Evolutionary conservation across 768 basidiomycete species (phyloP).

Genomic region (Suillus paluster): DNA sequence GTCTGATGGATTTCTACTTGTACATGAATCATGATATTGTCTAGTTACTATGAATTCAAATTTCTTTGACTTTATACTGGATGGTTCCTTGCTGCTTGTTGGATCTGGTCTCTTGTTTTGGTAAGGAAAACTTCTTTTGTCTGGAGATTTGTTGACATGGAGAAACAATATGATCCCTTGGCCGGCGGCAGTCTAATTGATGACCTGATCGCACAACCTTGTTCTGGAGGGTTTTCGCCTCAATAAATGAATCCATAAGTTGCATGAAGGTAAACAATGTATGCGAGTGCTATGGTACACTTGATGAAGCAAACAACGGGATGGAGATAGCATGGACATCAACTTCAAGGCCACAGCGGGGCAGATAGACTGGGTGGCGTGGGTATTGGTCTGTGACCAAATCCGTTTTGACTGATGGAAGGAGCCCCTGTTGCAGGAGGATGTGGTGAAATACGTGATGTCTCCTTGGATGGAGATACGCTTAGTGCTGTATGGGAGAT

Average conservation of each 20-base stretch:
- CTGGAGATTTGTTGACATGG: slow-evolving; percentile 2
- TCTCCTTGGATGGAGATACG: slow-evolving; percentile 33
- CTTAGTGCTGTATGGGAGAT: slow-evolving; percentile 19
- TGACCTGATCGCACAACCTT: slow-evolving; percentile 37
- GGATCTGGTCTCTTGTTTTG: no score
- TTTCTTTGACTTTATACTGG: no score
- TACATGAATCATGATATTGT: background rate
- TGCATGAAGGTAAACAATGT: slow-evolving; percentile 13
- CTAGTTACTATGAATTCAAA: background rate
- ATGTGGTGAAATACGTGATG: slow-evolving; percentile 22
- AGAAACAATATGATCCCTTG: slow-evolving; percentile 57
- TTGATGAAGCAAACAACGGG: slow-evolving; percentile 9
- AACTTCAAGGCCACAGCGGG: slow-evolving; percentile 23
- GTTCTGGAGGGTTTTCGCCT: slow-evolving; percentile 7
- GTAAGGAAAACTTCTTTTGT: background rate
- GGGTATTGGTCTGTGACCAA: slow-evolving; percentile 19
- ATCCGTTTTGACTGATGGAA: slow-evolving; percentile 23
- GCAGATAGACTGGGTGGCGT: slow-evolving; percentile 29
- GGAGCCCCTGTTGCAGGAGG: slow-evolving; percentile 15
- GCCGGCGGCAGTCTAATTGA: slow-evolving; percentile 45
- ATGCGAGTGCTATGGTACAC: slow-evolving; percentile 33
- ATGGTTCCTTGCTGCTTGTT: no score
- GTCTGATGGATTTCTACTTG: slow-evolving; percentile 58
- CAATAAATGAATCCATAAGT: slow-evolving; percentile 19
- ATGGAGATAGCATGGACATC: slow-evolving; percentile 11